Conservation (phyloP, 192 early-diverging fungal species). For the Phlyctochytrium arcticum region DNA sequence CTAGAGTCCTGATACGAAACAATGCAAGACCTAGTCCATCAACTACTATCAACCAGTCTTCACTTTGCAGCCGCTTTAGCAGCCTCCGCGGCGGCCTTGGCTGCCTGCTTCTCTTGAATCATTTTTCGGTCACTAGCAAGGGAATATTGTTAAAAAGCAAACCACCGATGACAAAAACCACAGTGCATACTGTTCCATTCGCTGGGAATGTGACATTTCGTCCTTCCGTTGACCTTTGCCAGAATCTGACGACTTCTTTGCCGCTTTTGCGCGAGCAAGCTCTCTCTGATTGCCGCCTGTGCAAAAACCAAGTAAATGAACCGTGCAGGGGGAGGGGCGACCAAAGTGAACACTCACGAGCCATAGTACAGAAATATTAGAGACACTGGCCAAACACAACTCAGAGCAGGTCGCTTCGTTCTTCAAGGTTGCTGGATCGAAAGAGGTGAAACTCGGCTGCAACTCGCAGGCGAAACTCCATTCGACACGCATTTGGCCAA, state of each 20-base stretch:
- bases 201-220: slow-evolving; percentile 20
- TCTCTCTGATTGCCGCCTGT: slow-evolving; percentile 25
- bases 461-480: too few relatives aligned
- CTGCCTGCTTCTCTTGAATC: slow-evolving; percentile 25
- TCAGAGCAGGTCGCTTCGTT: too few relatives aligned
- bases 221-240: slow-evolving; percentile 12
- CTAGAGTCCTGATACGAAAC: too few relatives aligned
- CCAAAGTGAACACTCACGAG: not conserved
- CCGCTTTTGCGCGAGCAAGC: slow-evolving; percentile 12
- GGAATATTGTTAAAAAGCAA: not conserved
- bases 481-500: too few relatives aligned
- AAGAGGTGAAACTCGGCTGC: too few relatives aligned
- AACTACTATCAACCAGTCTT: too few relatives aligned
- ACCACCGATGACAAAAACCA: not conserved
- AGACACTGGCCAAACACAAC: too few relatives aligned
- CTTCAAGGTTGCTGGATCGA: too few relatives aligned
- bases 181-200: slow-evolving; percentile 22
- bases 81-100: slow-evolving; percentile 13
- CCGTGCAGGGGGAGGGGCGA: not conserved
- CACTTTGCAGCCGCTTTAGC: slow-evolving; percentile 2
- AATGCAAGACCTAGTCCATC: too few relatives aligned
- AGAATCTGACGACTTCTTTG: slow-evolving; percentile 7
- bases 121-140: slow-evolving; percentile 12
- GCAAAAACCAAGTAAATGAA: not conserved
- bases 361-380: not conserved